A percentile compares a stretch with the other conserved stretches of the same genome.
Conservation (phyloP, 177 flowering plant genomes). For the Vitis hybrid region DNA sequence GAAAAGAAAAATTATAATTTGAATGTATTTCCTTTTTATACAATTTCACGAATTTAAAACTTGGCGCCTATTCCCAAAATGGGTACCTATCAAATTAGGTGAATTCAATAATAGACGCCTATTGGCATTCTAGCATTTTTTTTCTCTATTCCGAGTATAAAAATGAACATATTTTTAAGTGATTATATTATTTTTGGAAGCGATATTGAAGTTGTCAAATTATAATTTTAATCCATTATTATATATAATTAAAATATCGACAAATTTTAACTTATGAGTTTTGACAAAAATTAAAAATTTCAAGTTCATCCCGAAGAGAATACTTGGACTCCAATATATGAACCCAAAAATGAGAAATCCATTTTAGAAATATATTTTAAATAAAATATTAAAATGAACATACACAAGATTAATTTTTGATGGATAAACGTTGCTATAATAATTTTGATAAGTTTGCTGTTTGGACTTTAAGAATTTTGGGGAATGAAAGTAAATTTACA, state of each 20-base stretch:
- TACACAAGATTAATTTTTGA: too few species aligned
- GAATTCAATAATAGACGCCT: too few species aligned
- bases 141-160: neutral
- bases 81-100: too few species aligned
- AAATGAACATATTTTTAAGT: too few species aligned
- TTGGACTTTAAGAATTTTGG: neutral
- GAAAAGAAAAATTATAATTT: too few species aligned
- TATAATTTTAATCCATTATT: too few species aligned
- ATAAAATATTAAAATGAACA: neutral
- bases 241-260: too few species aligned
- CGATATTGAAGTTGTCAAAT: too few species aligned
- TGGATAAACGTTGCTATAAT: neutral
- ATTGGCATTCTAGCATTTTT: too few species aligned
- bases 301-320: neutral
- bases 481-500: too few species aligned
- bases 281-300: neutral
- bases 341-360: neutral
- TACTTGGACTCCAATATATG: neutral
- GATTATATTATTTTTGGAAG: neutral
- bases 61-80: rapidly evolving
- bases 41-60: too few species aligned
- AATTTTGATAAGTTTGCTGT: neutral
- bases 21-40: too few species aligned
- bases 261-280: neutral
- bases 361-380: neutral